Conservation (phyloP, 257 asterid genomes). For the Nicotiana tabacum region DNA sequence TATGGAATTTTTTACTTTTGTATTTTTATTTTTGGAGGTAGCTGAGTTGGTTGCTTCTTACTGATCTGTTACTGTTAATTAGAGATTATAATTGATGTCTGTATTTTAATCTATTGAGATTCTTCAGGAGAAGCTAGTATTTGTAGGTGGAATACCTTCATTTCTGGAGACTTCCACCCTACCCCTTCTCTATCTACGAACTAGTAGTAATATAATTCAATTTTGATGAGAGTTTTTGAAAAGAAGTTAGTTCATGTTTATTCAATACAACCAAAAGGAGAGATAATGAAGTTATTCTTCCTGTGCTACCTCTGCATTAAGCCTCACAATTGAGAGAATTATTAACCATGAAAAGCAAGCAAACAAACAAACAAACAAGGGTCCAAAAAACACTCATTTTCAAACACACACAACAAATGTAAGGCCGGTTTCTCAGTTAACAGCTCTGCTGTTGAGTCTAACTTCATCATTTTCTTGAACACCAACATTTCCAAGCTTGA, state of each 20-base stretch:
- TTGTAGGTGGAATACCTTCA: not conserved
- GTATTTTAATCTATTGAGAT: not conserved
- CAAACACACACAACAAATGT: not conserved
- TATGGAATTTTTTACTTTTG: not conserved
- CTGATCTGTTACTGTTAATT: not conserved
- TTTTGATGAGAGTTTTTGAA: not conserved
- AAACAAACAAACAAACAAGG: not conserved
- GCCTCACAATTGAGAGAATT: not conserved
- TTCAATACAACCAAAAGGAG: not conserved
- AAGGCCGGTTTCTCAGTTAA: slow-evolving; percentile 22
- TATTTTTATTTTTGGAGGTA: not conserved
- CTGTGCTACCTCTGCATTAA: not conserved
- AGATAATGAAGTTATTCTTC: not conserved
- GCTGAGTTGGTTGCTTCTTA: not conserved
- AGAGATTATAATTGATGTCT: not conserved
- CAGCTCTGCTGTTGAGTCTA: slow-evolving; percentile 53
- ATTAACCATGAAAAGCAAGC: not conserved
- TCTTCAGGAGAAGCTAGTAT: not conserved
- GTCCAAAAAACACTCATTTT: not conserved
- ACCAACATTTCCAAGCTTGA: slow-evolving; percentile 60
- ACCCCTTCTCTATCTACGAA: not conserved
- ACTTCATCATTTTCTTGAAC: slow-evolving; percentile 51
- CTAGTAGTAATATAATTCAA: not conserved
- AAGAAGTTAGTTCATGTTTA: not conserved
- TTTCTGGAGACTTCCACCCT: not conserved